A percentile compares a stretch with the other conserved stretches of the same genome.
Evolutionary conservation across 2,329 filamentous ascomycete species (phyloP).

Genomic region (Calonectria ilicicola): DNA sequence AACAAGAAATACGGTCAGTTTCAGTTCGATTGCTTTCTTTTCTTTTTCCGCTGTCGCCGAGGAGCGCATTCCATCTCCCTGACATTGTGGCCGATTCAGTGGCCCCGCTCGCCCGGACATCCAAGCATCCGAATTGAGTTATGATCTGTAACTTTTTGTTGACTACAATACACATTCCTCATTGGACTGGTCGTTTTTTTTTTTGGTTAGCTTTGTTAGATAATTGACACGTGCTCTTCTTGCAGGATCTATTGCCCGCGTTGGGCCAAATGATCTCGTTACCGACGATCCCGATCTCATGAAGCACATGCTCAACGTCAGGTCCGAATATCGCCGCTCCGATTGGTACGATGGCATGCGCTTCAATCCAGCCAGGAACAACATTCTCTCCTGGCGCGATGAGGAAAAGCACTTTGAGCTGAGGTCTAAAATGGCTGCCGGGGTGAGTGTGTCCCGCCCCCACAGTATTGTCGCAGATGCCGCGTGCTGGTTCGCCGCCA

Average conservation of each 20-base stretch:
- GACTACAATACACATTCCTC: not conserved
- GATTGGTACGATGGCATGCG: constrained; percentile 62
- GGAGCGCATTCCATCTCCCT: too few relatives aligned
- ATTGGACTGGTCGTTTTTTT: not conserved
- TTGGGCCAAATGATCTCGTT: constrained; percentile 55
- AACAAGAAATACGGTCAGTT: constrained; percentile 50
- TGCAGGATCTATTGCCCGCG: constrained; percentile 49
- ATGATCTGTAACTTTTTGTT: not conserved
- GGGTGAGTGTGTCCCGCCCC: constrained; percentile 47
- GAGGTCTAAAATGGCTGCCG: constrained; percentile 62
- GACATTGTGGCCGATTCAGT: not conserved
- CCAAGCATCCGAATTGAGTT: not conserved
- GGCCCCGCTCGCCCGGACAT: not conserved
- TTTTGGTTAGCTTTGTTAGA: not conserved
- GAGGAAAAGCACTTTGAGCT: constrained; percentile 57
- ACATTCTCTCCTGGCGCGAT: constrained; percentile 62
- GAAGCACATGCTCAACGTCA: constrained; percentile 48
- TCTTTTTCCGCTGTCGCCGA: not conserved
- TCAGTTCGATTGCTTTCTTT: not conserved
- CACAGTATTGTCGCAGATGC: not conserved
- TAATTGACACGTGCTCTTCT: not conserved
- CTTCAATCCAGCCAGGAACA: constrained; percentile 64
- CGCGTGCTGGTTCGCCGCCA: not conserved
- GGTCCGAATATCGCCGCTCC: constrained; percentile 49
- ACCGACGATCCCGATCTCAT: constrained; percentile 54